Evolutionary conservation across 1,284 basidiomycete species (phyloP).

Genomic region (Cryptococcus floricola): DNA sequence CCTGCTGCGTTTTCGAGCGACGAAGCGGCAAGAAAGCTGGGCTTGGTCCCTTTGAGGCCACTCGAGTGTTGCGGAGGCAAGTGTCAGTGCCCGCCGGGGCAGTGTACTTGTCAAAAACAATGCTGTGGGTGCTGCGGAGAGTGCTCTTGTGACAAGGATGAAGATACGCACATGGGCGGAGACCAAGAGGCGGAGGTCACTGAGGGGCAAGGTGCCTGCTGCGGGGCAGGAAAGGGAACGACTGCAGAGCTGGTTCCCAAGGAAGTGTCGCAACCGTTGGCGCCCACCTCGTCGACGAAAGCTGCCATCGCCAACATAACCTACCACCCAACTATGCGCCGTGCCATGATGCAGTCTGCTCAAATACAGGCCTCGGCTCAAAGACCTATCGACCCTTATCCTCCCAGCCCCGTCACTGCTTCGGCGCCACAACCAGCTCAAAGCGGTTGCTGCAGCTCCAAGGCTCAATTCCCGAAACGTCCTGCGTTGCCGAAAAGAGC

Average conservation of each 20-base stretch:
- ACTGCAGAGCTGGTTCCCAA: too few relatives aligned
- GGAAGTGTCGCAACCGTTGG: too few relatives aligned
- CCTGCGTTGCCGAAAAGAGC: not conserved
- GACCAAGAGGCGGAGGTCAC: slow-evolving; percentile 9
- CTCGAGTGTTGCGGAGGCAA: slow-evolving; percentile 49
- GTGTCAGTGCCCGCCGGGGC: slow-evolving; percentile 46
- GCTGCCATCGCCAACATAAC: too few relatives aligned
- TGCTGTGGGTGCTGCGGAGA: slow-evolving; percentile 49
- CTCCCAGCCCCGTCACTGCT: too few relatives aligned
- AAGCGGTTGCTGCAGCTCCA: too few relatives aligned
- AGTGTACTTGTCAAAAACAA: slow-evolving; percentile 46
- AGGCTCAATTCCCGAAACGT: not conserved
- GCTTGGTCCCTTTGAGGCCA: slow-evolving; percentile 43
- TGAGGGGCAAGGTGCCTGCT: not conserved
- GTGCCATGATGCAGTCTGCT: too few relatives aligned
- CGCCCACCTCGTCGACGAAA: too few relatives aligned
- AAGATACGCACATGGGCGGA: slow-evolving; percentile 17
- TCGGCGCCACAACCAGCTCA: too few relatives aligned
- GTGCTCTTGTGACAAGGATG: slow-evolving; percentile 41
- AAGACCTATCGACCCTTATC: too few relatives aligned
- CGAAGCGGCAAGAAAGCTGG: slow-evolving; percentile 37
- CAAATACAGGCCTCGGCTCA: too few relatives aligned
- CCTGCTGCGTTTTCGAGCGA: slow-evolving; percentile 31
- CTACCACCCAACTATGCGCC: too few relatives aligned
- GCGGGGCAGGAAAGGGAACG: too few relatives aligned